phyloP scores from a whole-genome alignment of 2,329 filamentous ascomycete species.

The Hypoxylon sp. region DNA sequence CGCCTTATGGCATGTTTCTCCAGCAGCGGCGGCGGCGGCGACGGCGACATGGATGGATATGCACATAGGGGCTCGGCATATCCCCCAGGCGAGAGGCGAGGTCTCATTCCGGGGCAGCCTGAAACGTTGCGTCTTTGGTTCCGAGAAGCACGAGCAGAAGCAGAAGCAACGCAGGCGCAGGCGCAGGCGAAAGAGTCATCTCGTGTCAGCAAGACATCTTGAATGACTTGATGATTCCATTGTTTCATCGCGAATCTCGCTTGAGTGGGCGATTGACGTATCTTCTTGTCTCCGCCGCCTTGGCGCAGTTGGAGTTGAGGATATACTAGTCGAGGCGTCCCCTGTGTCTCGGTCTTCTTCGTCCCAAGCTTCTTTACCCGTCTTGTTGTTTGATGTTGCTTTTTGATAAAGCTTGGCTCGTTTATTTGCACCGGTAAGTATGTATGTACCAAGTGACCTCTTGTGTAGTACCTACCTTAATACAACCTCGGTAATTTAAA shows the following conservation, averaged over 20 bases:
- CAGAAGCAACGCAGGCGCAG: background rate
- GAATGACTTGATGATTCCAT: background rate
- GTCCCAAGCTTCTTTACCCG: background rate
- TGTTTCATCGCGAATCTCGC: conserved; percentile 19
- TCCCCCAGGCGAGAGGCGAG: conserved; percentile 18
- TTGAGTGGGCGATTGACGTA: conserved; percentile 15
- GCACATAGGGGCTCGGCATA: conserved; percentile 1
- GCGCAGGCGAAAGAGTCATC: background rate
- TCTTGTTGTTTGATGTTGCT: conserved; percentile 2
- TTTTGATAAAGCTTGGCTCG: background rate
- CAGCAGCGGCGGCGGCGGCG: background rate
- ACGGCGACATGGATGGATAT: background rate
- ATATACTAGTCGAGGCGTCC: conserved; percentile 8
- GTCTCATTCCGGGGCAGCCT: conserved; percentile 17
- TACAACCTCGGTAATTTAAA: conserved; percentile 23
- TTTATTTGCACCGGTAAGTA: background rate
- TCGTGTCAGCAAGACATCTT: conserved; percentile 6
- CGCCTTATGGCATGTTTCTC: conserved; percentile 6
- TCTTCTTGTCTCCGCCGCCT: background rate
- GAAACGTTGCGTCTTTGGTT: conserved; percentile 17
- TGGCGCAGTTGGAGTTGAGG: background rate
- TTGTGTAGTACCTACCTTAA: conserved; percentile 4
- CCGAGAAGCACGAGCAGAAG: conserved; percentile 14
- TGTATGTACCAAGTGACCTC: conserved; percentile 4
- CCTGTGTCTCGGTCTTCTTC: background rate